phyloP scores from a whole-genome alignment of 228 moss, liverwort and hornwort genomes.

The Sphagnum fallax region DNA sequence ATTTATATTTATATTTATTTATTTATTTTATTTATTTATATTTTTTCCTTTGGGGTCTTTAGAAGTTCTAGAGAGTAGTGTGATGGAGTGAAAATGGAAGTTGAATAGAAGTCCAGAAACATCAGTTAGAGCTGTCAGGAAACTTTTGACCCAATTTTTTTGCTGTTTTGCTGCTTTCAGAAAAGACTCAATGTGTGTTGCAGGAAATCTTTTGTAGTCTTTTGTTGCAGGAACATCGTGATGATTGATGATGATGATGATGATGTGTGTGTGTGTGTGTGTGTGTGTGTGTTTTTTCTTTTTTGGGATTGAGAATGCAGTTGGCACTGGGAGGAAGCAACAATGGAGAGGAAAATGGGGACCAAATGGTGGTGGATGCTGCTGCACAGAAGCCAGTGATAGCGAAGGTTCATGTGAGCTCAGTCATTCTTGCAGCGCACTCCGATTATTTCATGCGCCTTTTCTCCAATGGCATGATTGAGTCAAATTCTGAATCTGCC shows the following conservation, averaged over 20 bases:
- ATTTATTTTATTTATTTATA: neutral
- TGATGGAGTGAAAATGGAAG: no score
- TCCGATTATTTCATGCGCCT: conserved; percentile 76
- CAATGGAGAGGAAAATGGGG: conserved; percentile 8
- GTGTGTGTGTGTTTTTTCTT: no score
- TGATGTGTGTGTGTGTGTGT: no score
- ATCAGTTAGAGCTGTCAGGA: no score
- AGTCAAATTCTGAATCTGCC: conserved; percentile 61
- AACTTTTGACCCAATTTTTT: no score
- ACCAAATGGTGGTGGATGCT: neutral
- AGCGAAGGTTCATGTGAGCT: conserved; percentile 64
- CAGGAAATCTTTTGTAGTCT: no score
- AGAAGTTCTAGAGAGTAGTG: neutral
- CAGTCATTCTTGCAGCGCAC: conserved; percentile 69
- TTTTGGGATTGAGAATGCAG: conserved; percentile 5
- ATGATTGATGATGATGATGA: no score
- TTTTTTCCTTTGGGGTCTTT: neutral
- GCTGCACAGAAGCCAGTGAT: conserved; percentile 4
- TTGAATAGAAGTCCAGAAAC: no score
- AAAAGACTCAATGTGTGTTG: no score
- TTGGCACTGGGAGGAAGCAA: conserved; percentile 25
- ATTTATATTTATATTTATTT: no score
- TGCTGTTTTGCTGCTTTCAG: no score
- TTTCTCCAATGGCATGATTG: conserved; percentile 83
- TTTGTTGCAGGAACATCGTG: no score